Conservation (phyloP, 768 basidiomycete genomes). For the Hericium rajendrae region DNA sequence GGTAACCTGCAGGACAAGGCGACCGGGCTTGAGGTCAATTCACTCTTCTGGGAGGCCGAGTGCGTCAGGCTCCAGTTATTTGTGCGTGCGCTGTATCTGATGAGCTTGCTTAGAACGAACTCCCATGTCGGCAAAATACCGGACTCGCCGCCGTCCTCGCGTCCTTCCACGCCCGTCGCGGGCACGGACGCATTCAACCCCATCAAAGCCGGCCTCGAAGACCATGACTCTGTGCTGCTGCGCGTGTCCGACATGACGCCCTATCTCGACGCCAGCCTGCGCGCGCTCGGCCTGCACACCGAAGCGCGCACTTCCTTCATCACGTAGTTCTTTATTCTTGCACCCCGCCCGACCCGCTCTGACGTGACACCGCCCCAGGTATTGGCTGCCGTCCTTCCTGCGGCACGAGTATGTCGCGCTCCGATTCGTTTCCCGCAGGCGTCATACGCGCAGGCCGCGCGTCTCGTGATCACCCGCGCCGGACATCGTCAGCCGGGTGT, state of each 20-base stretch:
- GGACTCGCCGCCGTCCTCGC: background rate
- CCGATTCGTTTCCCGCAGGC: slow-evolving; percentile 36
- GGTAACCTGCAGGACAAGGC: slow-evolving; percentile 19
- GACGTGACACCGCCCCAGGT: slow-evolving; percentile 6
- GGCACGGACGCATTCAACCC: slow-evolving; percentile 3
- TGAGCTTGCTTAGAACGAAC: background rate
- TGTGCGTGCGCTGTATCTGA: background rate
- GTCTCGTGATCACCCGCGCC: slow-evolving; percentile 30
- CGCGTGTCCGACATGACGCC: slow-evolving; percentile 19
- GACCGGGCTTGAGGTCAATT: slow-evolving; percentile 15
- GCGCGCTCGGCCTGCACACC: slow-evolving; percentile 28
- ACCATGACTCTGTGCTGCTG: slow-evolving; percentile 16
- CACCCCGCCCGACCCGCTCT: slow-evolving; percentile 6
- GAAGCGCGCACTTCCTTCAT: slow-evolving; percentile 39
- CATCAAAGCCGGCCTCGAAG: background rate
- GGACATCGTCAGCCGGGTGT: slow-evolving; percentile 34
- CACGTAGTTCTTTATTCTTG: slow-evolving; percentile 21
- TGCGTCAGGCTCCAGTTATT: too few relatives aligned
- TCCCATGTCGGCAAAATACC: background rate
- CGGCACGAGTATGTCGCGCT: slow-evolving; percentile 33
- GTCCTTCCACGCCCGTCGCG: background rate
- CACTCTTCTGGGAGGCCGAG: slow-evolving; percentile 16
- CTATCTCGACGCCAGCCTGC: slow-evolving; percentile 27
- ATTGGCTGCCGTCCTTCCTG: slow-evolving; percentile 35
- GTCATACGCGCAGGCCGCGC: slow-evolving; percentile 31